Base-by-base conservation (phyloP, 2,329 filamentous ascomycete genomes). In the Alternaria conjuncta region DNA sequence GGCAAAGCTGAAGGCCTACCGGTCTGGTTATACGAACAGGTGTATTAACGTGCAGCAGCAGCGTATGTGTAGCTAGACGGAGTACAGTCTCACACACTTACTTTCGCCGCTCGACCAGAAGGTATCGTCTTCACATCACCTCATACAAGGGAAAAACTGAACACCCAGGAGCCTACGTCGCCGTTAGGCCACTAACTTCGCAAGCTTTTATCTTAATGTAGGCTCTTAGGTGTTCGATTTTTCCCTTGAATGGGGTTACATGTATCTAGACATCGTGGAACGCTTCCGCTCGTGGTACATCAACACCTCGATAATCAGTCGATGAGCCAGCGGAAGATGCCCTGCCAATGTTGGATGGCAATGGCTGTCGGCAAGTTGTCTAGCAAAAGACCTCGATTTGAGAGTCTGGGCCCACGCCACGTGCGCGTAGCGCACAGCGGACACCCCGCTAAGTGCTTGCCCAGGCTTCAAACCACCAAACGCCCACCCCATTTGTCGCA, bases 401-500 rank as follows among this genome's bases (percentile, higher is more conserved):
- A 61, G 49, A 55, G 47, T 68, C 66, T 64, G 46, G 64, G 57
- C 64, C 45, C 20, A 57, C 51, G 66, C 64, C 64, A 60, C 49
- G 55, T 62, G 55, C 57, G 9, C 7, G 45, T 60, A 63, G 63
- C 56, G 64, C 18, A 55, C 28, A 30, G 15, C 51, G 41, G 50
- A 57, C 43, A 28, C 25, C 25, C 23, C 53, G 43, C 61, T 62
- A 68, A 58, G 44, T n/a, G 12, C 50, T 18, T 28, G 64, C 60
- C 58, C 20, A 66, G 61, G 32, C 57, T 32, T 49, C 21, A 53
- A 26, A 55, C 28, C 50, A 25, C 30, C 43, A 55, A 57, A 46
- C 28, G 6, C 21, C 20, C 23, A 20, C 13, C 51, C 23, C 46
- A 49, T 57, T n/a, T 8, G 45, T 50, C 47, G 28, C 46, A 41